Conservation (phyloP, 2,329 filamentous ascomycete genomes). For the Exserohilum rostratum region DNA sequence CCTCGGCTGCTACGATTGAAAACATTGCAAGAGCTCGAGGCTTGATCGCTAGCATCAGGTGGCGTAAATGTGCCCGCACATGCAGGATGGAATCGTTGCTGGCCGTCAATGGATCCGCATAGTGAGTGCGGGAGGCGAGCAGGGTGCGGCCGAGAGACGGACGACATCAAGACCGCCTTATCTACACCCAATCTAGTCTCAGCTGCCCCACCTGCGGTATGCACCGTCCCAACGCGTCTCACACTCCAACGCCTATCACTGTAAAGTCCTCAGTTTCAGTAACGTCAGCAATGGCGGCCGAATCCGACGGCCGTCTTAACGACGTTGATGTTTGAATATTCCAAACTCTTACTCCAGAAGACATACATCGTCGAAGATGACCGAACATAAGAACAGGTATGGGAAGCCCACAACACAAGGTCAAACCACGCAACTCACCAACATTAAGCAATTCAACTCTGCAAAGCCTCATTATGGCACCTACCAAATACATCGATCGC, state of each 20-base stretch:
- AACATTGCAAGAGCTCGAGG: background rate
- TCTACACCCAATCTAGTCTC: background rate
- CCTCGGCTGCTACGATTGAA: background rate
- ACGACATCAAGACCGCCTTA: background rate
- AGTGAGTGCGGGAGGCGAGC: background rate
- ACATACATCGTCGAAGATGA: background rate
- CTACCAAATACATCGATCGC: slow-evolving; percentile 20
- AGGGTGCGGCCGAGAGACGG: slow-evolving; percentile 11
- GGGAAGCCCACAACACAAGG: background rate
- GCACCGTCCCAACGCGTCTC: background rate
- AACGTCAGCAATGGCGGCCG: slow-evolving; percentile 1
- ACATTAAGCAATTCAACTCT: background rate
- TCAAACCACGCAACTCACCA: background rate
- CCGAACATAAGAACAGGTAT: slow-evolving; percentile 8
- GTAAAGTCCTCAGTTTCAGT: background rate
- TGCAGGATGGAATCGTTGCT: background rate
- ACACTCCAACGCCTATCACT: background rate
- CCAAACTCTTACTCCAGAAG: background rate
- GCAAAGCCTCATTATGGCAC: slow-evolving; percentile 10
- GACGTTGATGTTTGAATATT: background rate
- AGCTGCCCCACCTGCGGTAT: slow-evolving; percentile 4
- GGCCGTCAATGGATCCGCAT: background rate
- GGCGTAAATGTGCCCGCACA: background rate
- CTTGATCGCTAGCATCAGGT: background rate
- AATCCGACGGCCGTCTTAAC: slow-evolving; percentile 1